These are phyloP conservation scores for Carpinus fangiana DNA, from an alignment of 306 rosid species.

Conservation along the genomic window DNA sequence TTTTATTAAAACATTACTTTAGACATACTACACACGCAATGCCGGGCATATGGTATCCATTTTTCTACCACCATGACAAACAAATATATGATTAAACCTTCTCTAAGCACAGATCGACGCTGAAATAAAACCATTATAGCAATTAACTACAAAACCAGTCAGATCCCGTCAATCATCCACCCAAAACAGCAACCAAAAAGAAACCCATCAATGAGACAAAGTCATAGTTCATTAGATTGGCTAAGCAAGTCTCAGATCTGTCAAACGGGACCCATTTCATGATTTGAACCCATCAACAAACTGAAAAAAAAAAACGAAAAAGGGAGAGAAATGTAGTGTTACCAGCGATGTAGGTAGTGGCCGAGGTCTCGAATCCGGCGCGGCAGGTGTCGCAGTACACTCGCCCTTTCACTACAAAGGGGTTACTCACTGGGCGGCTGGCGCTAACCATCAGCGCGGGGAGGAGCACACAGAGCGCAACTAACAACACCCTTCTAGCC, in stretches of 20 bases:
- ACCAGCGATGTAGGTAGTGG: conserved; percentile 74
- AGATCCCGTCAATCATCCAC: neutral
- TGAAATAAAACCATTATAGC: neutral
- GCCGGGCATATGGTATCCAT: neutral
- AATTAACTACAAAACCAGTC: neutral
- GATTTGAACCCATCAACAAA: neutral
- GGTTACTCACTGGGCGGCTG: conserved; percentile 52
- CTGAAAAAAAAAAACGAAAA: neutral
- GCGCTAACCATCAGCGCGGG: conserved; percentile 70
- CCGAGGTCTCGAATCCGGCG: conserved; percentile 82
- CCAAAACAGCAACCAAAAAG: neutral
- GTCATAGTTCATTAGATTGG: neutral
- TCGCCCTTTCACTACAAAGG: conserved; percentile 55
- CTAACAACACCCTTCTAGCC: conserved; percentile 43
- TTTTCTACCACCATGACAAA: neutral
- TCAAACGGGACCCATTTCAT: neutral
- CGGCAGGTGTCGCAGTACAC: conserved; percentile 86
- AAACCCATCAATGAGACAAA: neutral
- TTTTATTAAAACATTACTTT: neutral
- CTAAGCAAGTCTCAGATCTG: neutral
- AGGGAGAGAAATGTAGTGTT: neutral
- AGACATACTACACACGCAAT: neutral
- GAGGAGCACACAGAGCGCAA: conserved; percentile 52
- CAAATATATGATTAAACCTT: too few species aligned
- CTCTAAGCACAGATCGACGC: neutral